Percentiles rank a stretch among this genome's conserved stretches.
Evolutionary conservation across 2,329 filamentous ascomycete species (phyloP).

Genomic region (Sporothrix phasma): DNA sequence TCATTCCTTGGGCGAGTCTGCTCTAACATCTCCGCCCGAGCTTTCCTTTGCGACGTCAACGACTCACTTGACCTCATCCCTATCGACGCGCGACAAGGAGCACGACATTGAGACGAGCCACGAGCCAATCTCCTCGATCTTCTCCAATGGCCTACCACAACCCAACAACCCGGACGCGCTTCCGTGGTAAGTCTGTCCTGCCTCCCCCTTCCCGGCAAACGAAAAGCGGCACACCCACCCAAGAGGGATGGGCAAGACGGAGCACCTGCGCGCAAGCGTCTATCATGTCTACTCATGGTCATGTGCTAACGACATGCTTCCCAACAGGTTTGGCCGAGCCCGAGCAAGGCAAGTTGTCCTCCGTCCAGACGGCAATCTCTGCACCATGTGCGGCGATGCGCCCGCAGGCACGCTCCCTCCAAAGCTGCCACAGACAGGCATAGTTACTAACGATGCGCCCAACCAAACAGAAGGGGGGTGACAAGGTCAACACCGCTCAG

Average conservation of each 20-base stretch:
- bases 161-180: slow-evolving; percentile 89
- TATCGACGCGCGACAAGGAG: too few species aligned
- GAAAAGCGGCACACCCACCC: too few species aligned
- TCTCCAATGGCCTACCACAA: slow-evolving; percentile 80
- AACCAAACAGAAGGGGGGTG: slow-evolving; percentile 28
- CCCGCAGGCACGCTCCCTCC: background rate
- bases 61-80: background rate
- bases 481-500: slow-evolving; percentile 1
- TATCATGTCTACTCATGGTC: background rate
- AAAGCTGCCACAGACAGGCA: background rate
- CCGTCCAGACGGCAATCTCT: background rate
- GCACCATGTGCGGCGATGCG: background rate
- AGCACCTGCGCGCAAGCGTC: background rate
- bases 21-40: background rate
- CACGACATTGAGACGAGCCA: background rate
- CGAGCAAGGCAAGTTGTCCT: slow-evolving; percentile 32
- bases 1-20: background rate
- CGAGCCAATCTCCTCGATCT: background rate
- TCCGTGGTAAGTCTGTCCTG: slow-evolving; percentile 59
- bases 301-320: background rate
- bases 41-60: background rate
- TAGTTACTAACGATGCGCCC: slow-evolving; percentile 1
- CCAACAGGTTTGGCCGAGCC: slow-evolving; percentile 41
- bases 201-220: too few species aligned
- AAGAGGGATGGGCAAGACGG: too few species aligned